These are phyloP conservation scores for Mycena filopes DNA, from an alignment of 768 basidiomycete species.

Conservation along the genomic window DNA sequence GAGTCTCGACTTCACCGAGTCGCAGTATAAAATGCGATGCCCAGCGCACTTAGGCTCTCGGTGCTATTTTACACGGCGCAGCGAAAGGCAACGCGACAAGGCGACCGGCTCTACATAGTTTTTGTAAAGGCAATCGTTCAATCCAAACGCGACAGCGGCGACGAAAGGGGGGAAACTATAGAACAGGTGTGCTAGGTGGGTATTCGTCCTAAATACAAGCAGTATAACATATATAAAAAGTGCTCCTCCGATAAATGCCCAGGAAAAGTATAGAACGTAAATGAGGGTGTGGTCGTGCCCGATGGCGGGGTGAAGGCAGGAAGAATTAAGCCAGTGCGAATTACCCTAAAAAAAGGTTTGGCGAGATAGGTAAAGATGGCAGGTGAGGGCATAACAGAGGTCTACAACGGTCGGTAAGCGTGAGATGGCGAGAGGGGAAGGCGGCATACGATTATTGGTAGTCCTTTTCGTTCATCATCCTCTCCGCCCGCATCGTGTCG, in stretches of 20 bases:
- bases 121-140: too few species aligned
- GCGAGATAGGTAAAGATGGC: constrained; percentile 32
- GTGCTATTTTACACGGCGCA: not conserved
- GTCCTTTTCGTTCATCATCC: constrained; percentile 57
- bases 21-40: too few species aligned
- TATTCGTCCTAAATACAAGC: constrained; percentile 23
- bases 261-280: constrained; percentile 15
- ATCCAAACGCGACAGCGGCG: too few species aligned
- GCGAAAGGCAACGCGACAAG: too few species aligned
- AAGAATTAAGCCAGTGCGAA: constrained; percentile 20
- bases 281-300: constrained; percentile 29
- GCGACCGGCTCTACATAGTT: too few species aligned
- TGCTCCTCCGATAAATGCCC: constrained; percentile 26
- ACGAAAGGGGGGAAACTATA: too few species aligned
- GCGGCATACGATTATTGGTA: constrained; percentile 52
- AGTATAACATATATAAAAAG: constrained; percentile 15
- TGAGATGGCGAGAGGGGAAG: not conserved
- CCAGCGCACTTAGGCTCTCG: too few species aligned
- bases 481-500: constrained; percentile 53
- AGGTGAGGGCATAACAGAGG: constrained; percentile 11
- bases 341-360: constrained; percentile 25
- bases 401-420: constrained; percentile 19
- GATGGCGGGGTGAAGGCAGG: constrained; percentile 19
- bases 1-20: too few species aligned
- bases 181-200: too few species aligned